Base-by-base conservation (phyloP, 2,329 filamentous ascomycete species). In the Thielaviopsis cerberus region DNA sequence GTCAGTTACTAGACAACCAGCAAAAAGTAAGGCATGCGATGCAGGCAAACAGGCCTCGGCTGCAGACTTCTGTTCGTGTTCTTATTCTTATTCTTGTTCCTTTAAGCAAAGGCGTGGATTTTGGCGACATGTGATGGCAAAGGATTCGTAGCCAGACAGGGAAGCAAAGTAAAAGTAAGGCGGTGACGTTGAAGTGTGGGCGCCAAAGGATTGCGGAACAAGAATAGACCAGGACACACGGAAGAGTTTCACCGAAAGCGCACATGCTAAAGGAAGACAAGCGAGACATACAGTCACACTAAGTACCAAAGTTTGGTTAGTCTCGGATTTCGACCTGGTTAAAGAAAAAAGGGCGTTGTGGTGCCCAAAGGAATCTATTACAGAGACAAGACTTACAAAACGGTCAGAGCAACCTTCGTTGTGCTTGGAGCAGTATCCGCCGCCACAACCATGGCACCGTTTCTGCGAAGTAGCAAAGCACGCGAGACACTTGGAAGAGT, bases 361-460 rank as follows among this genome's bases (percentile, higher is more conserved):
- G n/a, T n/a, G n/a, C n/a, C n/a, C n/a, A n/a, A n/a, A n/a, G n/a
- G n/a, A n/a, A n/a, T n/a, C n/a, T n/a, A n/a, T n/a, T 17, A 17
- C 17, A 6, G 37, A 45, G 17, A 17, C 13, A 10, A n/a, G 25
- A 71, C 75, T 72, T 66, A 79, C 76, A 63, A 73, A 69, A 37
- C 76, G 82, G n/a, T 75, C 70, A 13, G 83, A 86, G 48, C 85
- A 91, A 17, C 87, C 86, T 63, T 89, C 86, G 63, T 94, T 89
- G 67, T 94, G 88, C 58, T 84, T 76, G 61, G 85, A 77, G 68
- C 90, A 96, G 68, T 94, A 95, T 56, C 86, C 86, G 57, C 85
- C 85, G 50, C 77, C 77, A 69, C 90, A 95, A 60, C 76, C 77
- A 61, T 74, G 76, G 68, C 90, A 96, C 34, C 74, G 76, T 52